Base-by-base conservation (phyloP, 2,329 filamentous ascomycete genomes). In the Annulohypoxylon truncatum region DNA sequence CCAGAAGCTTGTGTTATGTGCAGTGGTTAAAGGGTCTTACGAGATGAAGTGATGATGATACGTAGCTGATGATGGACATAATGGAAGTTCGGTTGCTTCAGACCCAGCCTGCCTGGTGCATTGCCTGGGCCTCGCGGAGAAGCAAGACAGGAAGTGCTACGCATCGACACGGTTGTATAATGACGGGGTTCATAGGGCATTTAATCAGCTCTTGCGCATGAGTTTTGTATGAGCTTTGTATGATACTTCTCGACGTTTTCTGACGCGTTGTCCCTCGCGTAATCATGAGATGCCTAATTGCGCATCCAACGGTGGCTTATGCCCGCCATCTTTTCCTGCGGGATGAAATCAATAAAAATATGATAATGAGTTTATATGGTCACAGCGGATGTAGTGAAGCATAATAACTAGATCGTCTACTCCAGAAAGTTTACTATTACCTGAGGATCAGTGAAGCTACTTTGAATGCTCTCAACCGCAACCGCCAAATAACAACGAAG, bases 1-100 rank as follows among this genome's bases (percentile, higher is more conserved):
- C 93, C 91, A 73, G 96, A 99, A 79, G 86, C 91, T 50, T 99
- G 96, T 79, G 79, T 97, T 71, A 98, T 99, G 96, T 99, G 96
- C 89, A 96, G 93, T 81, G 95, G 94, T 84, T 98, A 87, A 75
- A 20, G 2, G n/a, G 26, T 42, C 28, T 54, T n/a, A 61, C 20
- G 56, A 55, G 38, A 42, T 22, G 38, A 54, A 62, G 53, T 71
- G 65, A 73, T 42, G 71, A 75, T 20, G 54, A 54, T 24, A 74
- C 53, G 70, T 64, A 58, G 70, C 63, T 67, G 63, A 73, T 59
- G 69, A 73, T 42, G 52, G 67, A 68, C 58, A 64, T 68, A 70
- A 69, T 69, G 67, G 47, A 44, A 56, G 54, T 31, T 46, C 20
- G 46, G 47, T 42, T 31, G 40, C 50, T 56, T 35, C 44, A 33